Conservation (phyloP, 305 asterid genomes). For the Fraxinus platypoda region DNA sequence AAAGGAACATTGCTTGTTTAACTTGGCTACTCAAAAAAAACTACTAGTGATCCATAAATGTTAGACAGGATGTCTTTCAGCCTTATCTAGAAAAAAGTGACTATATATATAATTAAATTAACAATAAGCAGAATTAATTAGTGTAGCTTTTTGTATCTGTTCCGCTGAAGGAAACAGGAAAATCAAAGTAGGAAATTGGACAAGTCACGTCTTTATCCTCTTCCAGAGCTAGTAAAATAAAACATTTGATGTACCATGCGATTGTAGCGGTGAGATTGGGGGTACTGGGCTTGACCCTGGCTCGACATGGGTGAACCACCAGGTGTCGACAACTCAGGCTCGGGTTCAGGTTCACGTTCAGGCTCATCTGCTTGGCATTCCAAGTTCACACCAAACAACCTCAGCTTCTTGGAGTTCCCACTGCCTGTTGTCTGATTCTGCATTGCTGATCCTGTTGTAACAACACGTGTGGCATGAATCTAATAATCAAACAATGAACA, state of each 20-base stretch:
- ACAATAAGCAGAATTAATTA: neutral
- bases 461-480: neutral
- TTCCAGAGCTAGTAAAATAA: conserved; percentile 6
- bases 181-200: conserved; percentile 39
- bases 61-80: neutral
- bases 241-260: conserved; percentile 40
- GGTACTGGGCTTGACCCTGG: conserved; percentile 28
- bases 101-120: neutral
- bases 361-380: conserved; percentile 49
- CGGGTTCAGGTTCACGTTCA: conserved; percentile 7
- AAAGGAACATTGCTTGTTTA: neutral
- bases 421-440: conserved; percentile 29
- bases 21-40: neutral
- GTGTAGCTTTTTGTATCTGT: conserved; percentile 20
- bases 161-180: conserved; percentile 35
- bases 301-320: conserved; percentile 39
- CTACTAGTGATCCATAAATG: neutral
- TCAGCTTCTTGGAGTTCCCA: conserved; percentile 48
- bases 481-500: neutral
- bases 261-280: conserved; percentile 16
- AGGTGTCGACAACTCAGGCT: conserved; percentile 26
- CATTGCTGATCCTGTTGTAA: conserved; percentile 29
- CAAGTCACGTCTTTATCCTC: conserved; percentile 29
- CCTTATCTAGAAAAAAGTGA: conserved; percentile 4
- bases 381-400: conserved; percentile 64